phyloP scores from a whole-genome alignment of 495 filamentous ascomycete species.

The Penicillium goetzii region DNA sequence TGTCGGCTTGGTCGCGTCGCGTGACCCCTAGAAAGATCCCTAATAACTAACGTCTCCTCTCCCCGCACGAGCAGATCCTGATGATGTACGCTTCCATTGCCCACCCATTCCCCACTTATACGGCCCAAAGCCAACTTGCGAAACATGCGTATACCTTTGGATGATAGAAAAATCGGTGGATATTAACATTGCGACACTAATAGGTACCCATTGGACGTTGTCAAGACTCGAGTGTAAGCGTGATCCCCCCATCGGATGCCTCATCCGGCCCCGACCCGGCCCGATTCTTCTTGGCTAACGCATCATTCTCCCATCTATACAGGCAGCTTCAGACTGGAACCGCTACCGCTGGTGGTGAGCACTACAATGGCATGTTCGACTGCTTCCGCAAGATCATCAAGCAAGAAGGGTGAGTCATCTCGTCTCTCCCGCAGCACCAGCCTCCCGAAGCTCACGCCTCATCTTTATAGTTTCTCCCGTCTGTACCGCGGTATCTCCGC shows the following conservation, averaged over 20 bases:
- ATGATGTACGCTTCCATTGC: constrained; percentile 66
- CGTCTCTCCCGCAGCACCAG: neutral
- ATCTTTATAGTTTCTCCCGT: constrained; percentile 67
- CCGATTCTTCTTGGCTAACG: constrained; percentile 20
- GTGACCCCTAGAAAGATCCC: constrained; percentile 1
- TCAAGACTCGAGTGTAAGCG: constrained; percentile 94
- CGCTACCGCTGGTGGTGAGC: constrained; percentile 65
- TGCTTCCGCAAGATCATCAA: constrained; percentile 92
- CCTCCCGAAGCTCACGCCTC: constrained; percentile 13
- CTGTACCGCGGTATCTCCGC: constrained; percentile 95
- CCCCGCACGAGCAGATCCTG: constrained; percentile 67
- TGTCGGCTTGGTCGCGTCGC: neutral
- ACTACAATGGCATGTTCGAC: constrained; percentile 95
- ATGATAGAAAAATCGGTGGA: neutral
- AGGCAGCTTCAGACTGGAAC: constrained; percentile 86
- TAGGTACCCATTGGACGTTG: constrained; percentile 98
- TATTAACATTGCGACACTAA: constrained; percentile 23
- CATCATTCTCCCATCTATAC: constrained; percentile 14
- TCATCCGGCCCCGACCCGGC: constrained; percentile 8
- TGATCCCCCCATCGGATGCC: constrained; percentile 21
- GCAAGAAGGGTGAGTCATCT: constrained; percentile 77
- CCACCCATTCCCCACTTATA: constrained; percentile 7
- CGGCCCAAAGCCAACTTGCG: neutral
- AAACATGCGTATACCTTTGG: neutral
- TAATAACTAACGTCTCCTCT: constrained; percentile 30